A percentile compares a stretch with the other conserved stretches of the same genome.
phyloP scores from a whole-genome alignment of 495 filamentous ascomycete genomes.

The Aspergillus bertholletiae region DNA sequence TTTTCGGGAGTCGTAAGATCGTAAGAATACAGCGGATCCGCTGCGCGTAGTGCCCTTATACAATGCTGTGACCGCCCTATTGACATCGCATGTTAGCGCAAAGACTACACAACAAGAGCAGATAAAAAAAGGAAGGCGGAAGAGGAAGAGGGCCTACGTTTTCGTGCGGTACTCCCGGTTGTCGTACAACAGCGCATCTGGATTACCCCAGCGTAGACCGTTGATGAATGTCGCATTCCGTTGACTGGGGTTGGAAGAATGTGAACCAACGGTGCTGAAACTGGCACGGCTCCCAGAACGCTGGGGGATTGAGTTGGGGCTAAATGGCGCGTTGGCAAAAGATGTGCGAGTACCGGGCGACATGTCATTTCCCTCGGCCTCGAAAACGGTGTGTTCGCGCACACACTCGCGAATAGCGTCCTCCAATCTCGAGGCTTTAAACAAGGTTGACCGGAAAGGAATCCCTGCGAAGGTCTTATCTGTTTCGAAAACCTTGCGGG shows the following conservation, averaged over 20 bases:
- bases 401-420: conserved; percentile 92
- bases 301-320: conserved; percentile 35
- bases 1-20: conserved; percentile 91
- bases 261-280: conserved; percentile 33
- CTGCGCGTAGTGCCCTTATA: conserved; percentile 75
- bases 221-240: conserved; percentile 39
- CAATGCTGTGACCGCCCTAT: conserved; percentile 83
- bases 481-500: conserved; percentile 90
- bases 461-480: conserved; percentile 97
- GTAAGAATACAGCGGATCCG: conserved; percentile 65
- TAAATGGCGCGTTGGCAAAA: conserved; percentile 36
- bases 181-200: conserved; percentile 71
- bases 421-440: conserved; percentile 94
- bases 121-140: neutral
- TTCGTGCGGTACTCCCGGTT: conserved; percentile 82
- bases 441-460: conserved; percentile 86
- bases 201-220: conserved; percentile 52
- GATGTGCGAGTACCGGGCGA: conserved; percentile 28
- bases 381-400: conserved; percentile 75
- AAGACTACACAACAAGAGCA: neutral
- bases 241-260: conserved; percentile 26
- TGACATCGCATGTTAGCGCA: neutral
- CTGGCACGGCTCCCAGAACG: conserved; percentile 45
- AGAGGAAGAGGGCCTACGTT: conserved; percentile 61
- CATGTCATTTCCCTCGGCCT: conserved; percentile 73